Conservation (phyloP, 768 basidiomycete species). For the Suillus discolor region DNA sequence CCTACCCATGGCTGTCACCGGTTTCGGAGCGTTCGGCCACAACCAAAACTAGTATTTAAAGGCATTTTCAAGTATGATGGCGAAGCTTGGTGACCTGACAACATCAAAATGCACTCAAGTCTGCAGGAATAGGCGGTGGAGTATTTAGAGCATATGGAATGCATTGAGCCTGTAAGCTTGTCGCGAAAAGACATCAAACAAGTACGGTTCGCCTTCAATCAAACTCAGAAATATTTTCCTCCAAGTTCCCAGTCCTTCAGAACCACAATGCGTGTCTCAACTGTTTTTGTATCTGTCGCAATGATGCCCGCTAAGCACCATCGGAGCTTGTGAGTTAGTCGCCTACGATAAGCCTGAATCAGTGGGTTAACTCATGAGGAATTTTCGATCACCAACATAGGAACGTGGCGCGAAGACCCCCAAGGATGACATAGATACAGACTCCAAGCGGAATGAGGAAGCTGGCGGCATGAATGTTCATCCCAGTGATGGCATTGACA, state of each 20-base stretch:
- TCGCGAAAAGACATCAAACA: neutral
- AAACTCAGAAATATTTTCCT: neutral
- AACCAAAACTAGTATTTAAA: neutral
- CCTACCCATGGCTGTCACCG: neutral
- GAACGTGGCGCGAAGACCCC: constrained; percentile 38
- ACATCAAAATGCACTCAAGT: neutral
- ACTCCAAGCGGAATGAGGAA: constrained; percentile 45
- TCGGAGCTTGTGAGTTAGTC: constrained; percentile 28
- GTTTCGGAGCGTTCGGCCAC: neutral
- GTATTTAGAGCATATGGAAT: neutral
- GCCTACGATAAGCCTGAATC: constrained; percentile 17
- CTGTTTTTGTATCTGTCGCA: neutral
- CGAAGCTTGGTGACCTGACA: neutral
- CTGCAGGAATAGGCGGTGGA: neutral
- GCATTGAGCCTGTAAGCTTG: neutral
- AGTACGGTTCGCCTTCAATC: neutral
- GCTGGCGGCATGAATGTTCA: constrained; percentile 40
- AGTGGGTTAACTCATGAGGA: neutral
- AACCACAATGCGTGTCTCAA: neutral
- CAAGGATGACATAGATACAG: constrained; percentile 38
- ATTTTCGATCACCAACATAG: constrained; percentile 22
- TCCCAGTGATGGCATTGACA: constrained; percentile 42
- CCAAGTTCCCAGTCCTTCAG: neutral
- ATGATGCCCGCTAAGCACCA: neutral
- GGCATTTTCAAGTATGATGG: neutral